phyloP scores from a whole-genome alignment of 169 alveolate species.

The Plasmodium chabaudi region DNA sequence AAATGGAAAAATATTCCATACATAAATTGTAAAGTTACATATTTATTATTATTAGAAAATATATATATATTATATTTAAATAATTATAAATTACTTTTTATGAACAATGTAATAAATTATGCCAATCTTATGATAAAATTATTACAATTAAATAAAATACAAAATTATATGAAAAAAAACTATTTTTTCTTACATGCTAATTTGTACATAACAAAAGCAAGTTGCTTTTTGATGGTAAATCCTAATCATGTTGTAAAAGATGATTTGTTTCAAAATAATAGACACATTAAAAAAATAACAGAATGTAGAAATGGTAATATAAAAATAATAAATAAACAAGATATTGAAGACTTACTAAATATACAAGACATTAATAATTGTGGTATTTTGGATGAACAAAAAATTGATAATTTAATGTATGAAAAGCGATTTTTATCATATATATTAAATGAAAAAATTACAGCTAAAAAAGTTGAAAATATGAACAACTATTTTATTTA shows the following conservation, averaged over 20 bases:
- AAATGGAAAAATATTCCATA: slow-evolving; percentile 37
- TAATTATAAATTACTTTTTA: slow-evolving; percentile 12
- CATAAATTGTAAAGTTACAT: background rate
- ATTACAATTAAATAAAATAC: slow-evolving; percentile 8
- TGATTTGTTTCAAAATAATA: background rate
- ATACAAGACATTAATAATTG: background rate
- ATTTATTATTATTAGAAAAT: slow-evolving; percentile 33
- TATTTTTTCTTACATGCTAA: slow-evolving; percentile 25
- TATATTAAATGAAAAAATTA: slow-evolving; percentile 51
- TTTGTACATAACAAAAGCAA: slow-evolving; percentile 26
- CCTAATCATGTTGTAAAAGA: background rate
- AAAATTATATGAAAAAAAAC: slow-evolving; percentile 25
- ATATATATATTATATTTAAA: slow-evolving; percentile 25
- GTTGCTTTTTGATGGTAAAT: slow-evolving; percentile 7
- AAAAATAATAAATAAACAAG: no score
- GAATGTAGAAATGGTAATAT: background rate
- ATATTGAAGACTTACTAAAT: no score
- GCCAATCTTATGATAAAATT: slow-evolving; percentile 16
- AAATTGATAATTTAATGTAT: background rate
- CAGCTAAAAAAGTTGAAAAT: slow-evolving; percentile 1
- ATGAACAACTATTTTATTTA: slow-evolving; percentile 5
- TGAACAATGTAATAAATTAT: slow-evolving; percentile 24
- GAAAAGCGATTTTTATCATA: slow-evolving; percentile 42
- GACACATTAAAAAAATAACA: background rate
- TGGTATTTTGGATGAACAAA: background rate